Conservation (phyloP, 2,329 filamentous ascomycete species). For the Phaeosphaeria sp. region DNA sequence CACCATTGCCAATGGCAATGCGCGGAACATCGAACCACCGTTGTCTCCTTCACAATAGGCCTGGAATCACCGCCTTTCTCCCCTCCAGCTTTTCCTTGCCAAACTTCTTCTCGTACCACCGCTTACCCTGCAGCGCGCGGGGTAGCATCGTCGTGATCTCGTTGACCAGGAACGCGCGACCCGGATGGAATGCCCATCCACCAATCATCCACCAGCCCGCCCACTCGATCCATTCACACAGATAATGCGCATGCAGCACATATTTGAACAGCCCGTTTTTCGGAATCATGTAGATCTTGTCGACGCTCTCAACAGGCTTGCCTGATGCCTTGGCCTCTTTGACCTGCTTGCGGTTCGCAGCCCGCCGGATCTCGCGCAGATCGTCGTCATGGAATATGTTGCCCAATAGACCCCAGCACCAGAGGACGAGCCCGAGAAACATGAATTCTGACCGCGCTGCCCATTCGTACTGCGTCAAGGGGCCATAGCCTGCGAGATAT, state of each 20-base stretch:
- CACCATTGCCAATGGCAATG: not conserved
- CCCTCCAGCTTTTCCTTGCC: conserved; percentile 79
- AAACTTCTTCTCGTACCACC: conserved; percentile 90
- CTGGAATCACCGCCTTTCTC: conserved; percentile 76
- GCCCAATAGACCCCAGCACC: conserved; percentile 74
- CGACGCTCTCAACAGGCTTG: conserved; percentile 60
- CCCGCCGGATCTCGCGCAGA: conserved; percentile 82
- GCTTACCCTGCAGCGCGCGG: conserved; percentile 77
- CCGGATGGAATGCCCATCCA: conserved; percentile 71
- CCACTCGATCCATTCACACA: conserved; percentile 99
- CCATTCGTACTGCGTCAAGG: conserved; percentile 64
- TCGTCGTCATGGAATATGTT: conserved; percentile 93
- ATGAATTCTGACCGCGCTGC: conserved; percentile 53
- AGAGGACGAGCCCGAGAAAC: conserved; percentile 73
- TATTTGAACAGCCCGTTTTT: conserved; percentile 81
- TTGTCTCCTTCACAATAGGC: conserved; percentile 51
- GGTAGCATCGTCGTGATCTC: conserved; percentile 91
- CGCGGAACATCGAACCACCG: not conserved
- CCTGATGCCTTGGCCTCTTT: conserved; percentile 54
- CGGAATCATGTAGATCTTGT: conserved; percentile 88
- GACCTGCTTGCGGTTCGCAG: conserved; percentile 67
- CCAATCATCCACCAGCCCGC: conserved; percentile 81
- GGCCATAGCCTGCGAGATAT: conserved; percentile 84
- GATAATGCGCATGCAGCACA: conserved; percentile 89
- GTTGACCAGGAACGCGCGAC: conserved; percentile 82